A percentile compares a stretch with the other conserved stretches of the same genome.
Conservation (phyloP, 139 green algal species). For the Spirogloea muscicola region DNA sequence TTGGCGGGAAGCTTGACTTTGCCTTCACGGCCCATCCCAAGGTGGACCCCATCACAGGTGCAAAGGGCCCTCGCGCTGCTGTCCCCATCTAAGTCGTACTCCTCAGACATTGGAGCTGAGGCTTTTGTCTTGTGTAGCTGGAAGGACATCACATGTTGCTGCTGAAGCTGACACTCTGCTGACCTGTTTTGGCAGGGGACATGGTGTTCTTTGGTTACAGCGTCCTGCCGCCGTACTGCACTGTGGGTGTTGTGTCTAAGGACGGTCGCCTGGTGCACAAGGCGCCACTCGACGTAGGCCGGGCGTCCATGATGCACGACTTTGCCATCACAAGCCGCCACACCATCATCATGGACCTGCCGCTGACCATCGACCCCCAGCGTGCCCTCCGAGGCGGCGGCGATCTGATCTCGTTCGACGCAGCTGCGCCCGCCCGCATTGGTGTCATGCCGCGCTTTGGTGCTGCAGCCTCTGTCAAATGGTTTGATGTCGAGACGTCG, state of each 20-base stretch:
- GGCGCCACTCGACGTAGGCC: constrained; percentile 10
- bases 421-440: not conserved
- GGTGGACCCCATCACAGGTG: constrained; percentile 40
- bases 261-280: not conserved
- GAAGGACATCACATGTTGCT: too few relatives aligned
- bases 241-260: not conserved
- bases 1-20: constrained; percentile 32
- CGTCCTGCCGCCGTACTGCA: not conserved
- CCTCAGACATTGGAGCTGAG: too few relatives aligned
- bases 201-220: constrained; percentile 39
- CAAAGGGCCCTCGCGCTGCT: too few relatives aligned
- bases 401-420: constrained; percentile 25
- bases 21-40: constrained; percentile 83
- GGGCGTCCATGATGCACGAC: constrained; percentile 46
- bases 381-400: not conserved
- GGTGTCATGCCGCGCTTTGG: constrained; percentile 38
- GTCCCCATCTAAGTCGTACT: too few relatives aligned
- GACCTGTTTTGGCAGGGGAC: constrained; percentile 27
- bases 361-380: constrained; percentile 34
- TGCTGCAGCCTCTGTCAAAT: constrained; percentile 8
- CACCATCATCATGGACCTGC: constrained; percentile 31
- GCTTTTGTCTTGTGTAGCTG: too few relatives aligned
- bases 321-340: constrained; percentile 33
- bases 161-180: too few relatives aligned
- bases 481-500: constrained; percentile 20